Conservation (phyloP, 1,284 basidiomycete species). For the Puccinia novopanici region DNA sequence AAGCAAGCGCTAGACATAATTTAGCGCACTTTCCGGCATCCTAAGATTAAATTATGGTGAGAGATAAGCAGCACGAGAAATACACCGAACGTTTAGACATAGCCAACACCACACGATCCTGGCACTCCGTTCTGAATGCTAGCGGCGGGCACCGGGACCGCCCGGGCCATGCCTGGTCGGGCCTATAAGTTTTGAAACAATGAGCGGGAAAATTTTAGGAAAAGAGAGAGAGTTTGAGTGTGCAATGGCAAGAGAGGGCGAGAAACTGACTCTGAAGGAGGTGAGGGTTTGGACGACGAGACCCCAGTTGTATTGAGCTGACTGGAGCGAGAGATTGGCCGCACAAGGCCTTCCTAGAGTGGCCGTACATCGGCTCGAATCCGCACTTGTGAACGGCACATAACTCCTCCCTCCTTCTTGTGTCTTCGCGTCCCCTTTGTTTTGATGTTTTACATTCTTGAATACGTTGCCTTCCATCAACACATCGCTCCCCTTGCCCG, state of each 20-base stretch:
- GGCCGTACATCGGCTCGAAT: background rate
- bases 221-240: too few relatives aligned
- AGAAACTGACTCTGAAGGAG: conserved; percentile 1
- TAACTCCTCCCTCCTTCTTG: conserved; percentile 24
- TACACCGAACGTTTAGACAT: background rate
- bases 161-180: background rate
- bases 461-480: conserved; percentile 48
- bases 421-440: background rate
- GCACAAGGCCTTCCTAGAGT: conserved; percentile 40
- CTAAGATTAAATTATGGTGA: too few relatives aligned
- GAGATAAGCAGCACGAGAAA: too few relatives aligned
- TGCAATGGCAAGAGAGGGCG: too few relatives aligned
- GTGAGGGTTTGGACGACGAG: background rate
- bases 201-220: too few relatives aligned
- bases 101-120: background rate
- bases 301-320: background rate
- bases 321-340: conserved; percentile 10
- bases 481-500: conserved; percentile 16
- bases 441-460: conserved; percentile 13
- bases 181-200: background rate
- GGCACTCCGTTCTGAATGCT: conserved; percentile 20
- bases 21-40: too few relatives aligned
- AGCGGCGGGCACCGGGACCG: background rate
- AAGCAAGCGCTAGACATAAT: too few relatives aligned
- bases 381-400: background rate